Percentiles rank a stretch among this genome's conserved stretches.
Evolutionary conservation across 2,329 filamentous ascomycete genomes (phyloP).

Genomic region (Exophiala alcalophila): DNA sequence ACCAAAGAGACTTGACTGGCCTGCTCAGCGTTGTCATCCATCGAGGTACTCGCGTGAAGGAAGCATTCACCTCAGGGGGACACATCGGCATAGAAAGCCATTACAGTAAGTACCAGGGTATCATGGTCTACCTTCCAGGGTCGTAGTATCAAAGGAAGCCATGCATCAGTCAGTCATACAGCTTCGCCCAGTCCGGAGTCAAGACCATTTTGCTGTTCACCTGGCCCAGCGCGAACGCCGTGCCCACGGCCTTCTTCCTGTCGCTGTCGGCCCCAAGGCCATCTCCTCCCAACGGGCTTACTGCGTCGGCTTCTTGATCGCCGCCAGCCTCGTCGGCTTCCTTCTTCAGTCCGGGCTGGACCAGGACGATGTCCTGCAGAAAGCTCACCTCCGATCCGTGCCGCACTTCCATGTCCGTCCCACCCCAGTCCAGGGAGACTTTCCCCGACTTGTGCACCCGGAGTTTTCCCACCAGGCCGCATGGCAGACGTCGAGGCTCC

Average conservation of each 20-base stretch:
- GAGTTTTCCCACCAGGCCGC: slow-evolving; percentile 59
- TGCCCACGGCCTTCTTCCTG: slow-evolving; percentile 36
- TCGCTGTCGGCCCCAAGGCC: slow-evolving; percentile 12
- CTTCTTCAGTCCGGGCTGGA: slow-evolving; percentile 14
- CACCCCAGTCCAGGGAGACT: slow-evolving; percentile 62
- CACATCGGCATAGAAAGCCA: too few species aligned
- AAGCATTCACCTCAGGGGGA: too few species aligned
- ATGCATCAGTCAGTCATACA: slow-evolving; percentile 37
- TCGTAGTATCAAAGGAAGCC: neutral
- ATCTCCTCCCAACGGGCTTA: slow-evolving; percentile 1
- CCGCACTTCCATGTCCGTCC: slow-evolving; percentile 56
- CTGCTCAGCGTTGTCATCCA: too few species aligned
- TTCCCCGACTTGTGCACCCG: slow-evolving; percentile 61
- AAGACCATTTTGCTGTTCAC: slow-evolving; percentile 65
- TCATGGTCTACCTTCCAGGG: too few species aligned
- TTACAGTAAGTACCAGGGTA: too few species aligned
- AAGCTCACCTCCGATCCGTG: slow-evolving; percentile 57
- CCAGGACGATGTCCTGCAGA: slow-evolving; percentile 57
- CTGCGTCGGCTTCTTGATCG: neutral
- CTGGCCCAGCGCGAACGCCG: slow-evolving; percentile 57
- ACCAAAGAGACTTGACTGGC: too few species aligned
- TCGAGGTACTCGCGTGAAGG: too few species aligned
- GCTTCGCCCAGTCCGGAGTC: slow-evolving; percentile 58
- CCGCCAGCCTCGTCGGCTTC: slow-evolving; percentile 1
- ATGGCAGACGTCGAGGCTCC: slow-evolving; percentile 43